Percentiles rank a stretch among this genome's conserved stretches.
Conservation (phyloP, 345 rosid species). For the Gossypium longicalyx region DNA sequence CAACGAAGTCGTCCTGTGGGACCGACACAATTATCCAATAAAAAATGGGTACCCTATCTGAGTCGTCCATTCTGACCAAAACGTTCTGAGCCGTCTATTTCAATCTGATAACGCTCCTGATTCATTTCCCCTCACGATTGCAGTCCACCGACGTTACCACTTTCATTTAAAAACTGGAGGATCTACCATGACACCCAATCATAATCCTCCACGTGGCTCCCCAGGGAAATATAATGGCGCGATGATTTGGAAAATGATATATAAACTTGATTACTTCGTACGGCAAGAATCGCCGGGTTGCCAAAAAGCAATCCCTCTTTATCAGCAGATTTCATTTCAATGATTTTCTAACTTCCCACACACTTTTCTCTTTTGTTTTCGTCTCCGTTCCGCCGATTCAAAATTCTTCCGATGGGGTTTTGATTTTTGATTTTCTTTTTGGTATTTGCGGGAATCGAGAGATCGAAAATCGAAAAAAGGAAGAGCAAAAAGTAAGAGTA, state of each 20-base stretch:
- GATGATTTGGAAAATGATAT: not conserved
- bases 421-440: not conserved
- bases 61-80: not conserved
- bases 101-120: not conserved
- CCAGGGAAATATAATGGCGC: not conserved
- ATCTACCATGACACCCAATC: not conserved
- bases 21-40: not conserved
- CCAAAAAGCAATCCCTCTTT: not conserved
- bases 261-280: constrained; percentile 22
- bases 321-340: constrained; percentile 11
- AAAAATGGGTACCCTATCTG: not conserved
- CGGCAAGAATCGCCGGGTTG: constrained; percentile 40
- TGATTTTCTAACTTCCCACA: not conserved
- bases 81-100: not conserved
- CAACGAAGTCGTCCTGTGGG: not conserved
- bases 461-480: not conserved
- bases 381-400: not conserved
- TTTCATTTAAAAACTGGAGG: not conserved
- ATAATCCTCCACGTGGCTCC: constrained; percentile 13
- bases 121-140: not conserved
- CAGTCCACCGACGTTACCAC: not conserved
- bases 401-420: not conserved
- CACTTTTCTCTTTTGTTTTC: not conserved
- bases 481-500: not conserved
- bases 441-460: not conserved